Evolutionary conservation across 2,329 filamentous ascomycete genomes (phyloP), one percentile per base, ranked within the genome.

Genomic region (Fusarium sp.): DNA sequence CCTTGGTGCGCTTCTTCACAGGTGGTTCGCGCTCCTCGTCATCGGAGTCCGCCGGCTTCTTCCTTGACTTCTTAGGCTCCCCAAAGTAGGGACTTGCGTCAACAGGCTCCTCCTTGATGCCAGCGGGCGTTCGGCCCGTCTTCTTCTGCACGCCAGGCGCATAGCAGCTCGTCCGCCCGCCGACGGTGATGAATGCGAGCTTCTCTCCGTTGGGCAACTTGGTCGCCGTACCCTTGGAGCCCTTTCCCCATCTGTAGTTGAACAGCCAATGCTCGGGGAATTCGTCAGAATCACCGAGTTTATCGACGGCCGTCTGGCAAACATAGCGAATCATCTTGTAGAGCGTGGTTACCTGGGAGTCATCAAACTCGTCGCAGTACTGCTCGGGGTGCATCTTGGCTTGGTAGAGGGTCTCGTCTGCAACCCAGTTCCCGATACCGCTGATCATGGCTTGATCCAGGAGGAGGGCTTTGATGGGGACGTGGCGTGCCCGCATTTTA

Each of bases 391-490:
- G 96, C 17, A 98, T 88, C 58, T 89, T 91, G 6, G 96, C 93
- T 75, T 98, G 92, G 79, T 95, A 99, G 60, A 99, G 85, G 8
- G 98, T 92, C 81, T 99, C 96, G 79, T 99, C 96, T 1, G 92
- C 95, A 62, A 99, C 96, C 96, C 96, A 99, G 80, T 98, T 98
- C 0, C 96, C 96, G 71, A 99, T 94, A 9, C 96, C 96, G 78
- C 93, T 96, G 70, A 98, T 93, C 80, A 93, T 93, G 20, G 91
- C 88, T 82, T 99, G 96, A 79, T 98, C 94, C 5, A 98, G 87
- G 14, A 99, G 85, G 22, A 98, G 86, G 0, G 95, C 94, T 81
- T 98, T 98, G 73, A 98, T 89, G 0, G 96, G 95, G 1, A 98
- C 93, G 77, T 90, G 94, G 63, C 96, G 95, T 66, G 88, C 90